phyloP scores from a whole-genome alignment of 2,329 filamentous ascomycete genomes.

The Tolypocladium capitatum region DNA sequence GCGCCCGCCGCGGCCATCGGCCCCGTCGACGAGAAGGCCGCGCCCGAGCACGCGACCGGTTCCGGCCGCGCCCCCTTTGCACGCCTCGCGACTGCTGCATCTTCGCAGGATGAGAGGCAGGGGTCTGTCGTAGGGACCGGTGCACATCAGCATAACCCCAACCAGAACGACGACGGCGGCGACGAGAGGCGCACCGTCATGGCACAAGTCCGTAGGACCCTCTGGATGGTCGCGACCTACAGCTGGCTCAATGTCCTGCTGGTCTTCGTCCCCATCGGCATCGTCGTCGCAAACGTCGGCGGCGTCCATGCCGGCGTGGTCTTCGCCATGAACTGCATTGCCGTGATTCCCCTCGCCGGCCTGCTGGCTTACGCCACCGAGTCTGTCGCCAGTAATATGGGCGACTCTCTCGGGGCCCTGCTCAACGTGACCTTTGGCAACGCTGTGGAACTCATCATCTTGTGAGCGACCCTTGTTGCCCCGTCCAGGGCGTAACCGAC shows the following conservation, averaged over 20 bases:
- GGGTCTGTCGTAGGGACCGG: constrained; percentile 39
- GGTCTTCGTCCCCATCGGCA: constrained; percentile 67
- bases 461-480: constrained; percentile 25
- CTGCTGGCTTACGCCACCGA: constrained; percentile 63
- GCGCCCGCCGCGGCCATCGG: constrained; percentile 3
- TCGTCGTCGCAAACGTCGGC: constrained; percentile 44
- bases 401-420: constrained; percentile 58
- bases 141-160: constrained; percentile 9
- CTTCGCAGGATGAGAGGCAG: constrained; percentile 38
- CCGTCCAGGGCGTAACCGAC: neutral
- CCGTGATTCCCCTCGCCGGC: constrained; percentile 62
- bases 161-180: constrained; percentile 10
- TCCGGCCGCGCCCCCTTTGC: constrained; percentile 12
- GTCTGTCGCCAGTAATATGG: constrained; percentile 58
- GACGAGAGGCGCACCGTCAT: constrained; percentile 29
- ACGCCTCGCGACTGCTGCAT: constrained; percentile 24
- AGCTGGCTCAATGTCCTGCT: constrained; percentile 70
- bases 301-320: constrained; percentile 45
- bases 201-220: constrained; percentile 35
- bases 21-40: constrained; percentile 7
- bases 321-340: constrained; percentile 63
- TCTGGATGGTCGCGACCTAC: constrained; percentile 48
- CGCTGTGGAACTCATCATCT: constrained; percentile 69
- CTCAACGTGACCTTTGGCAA: constrained; percentile 71
- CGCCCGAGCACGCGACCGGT: constrained; percentile 9